Base-by-base conservation (phyloP, 441 rosid species). In the Bruguiera hainesii region DNA sequence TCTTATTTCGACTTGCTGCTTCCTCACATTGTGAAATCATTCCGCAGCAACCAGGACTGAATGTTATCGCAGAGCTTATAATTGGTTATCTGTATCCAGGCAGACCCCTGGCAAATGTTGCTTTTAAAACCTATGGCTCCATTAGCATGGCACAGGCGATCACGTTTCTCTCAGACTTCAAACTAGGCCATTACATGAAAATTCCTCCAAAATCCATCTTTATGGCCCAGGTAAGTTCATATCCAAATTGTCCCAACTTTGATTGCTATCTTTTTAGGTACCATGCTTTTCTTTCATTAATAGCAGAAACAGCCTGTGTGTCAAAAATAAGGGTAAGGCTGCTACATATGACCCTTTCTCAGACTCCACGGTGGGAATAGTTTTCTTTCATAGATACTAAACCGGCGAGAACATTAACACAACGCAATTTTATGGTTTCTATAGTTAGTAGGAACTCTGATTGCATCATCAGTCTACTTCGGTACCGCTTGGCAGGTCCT, bases 151-250 rank as follows among this genome's bases (percentile, higher is more conserved):
- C 68, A 1, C 85, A 85, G 53, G 85, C 84, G 10, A 56, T 83
- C 10, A 61, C 19, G 35, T 85, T 83, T 63, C 68, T 83, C n/a
- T 28, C 60, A 6, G 87, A 83, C 64, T 83, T 85, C 73, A 83
- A 81, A 69, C 71, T 83, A 11, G 85, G 85, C 3, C 87, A 79
- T 61, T 81, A 79, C 79, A 79, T 81, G 84, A 81, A 85, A 70
- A 78, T 85, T 11, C 85, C 89, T 7, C 87, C 87, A 0, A 75
- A 65, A 65, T 79, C 82, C 30, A 81, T 83, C 84, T 85, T 81
- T 60, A 3, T 76, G 6, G 85, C 78, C n/a, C 89, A 84, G 82
- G 88, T 84, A 46, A 59, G 56, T 67, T 48, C 8, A 6, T 0
- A 7, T 20, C 57, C 15, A 53, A n/a, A 9, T 20, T 52, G 11